These are phyloP conservation scores for Pyrus communis DNA, from an alignment of 306 rosid genomes.

Conservation along the genomic window DNA sequence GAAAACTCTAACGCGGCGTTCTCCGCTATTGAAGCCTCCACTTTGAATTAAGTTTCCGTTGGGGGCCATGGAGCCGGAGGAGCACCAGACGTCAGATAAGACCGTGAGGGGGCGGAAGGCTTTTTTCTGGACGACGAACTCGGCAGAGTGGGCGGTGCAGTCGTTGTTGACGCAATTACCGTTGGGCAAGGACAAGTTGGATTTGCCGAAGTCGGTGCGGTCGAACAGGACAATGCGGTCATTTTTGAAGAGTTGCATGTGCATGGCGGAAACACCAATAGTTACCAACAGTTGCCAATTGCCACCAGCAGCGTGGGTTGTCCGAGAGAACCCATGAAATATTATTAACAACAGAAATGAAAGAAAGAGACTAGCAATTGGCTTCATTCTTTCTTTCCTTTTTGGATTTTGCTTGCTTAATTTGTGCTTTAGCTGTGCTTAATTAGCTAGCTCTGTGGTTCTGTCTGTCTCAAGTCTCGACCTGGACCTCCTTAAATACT, in stretches of 20 bases:
- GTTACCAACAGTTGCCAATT: constrained; percentile 13
- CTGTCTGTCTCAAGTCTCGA: neutral
- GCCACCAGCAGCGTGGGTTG: neutral
- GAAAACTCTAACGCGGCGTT: constrained; percentile 20
- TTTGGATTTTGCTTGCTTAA: neutral
- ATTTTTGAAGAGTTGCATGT: constrained; percentile 72
- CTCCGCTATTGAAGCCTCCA: constrained; percentile 67
- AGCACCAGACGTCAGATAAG: constrained; percentile 73
- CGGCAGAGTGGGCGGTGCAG: constrained; percentile 72
- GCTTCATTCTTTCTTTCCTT: neutral
- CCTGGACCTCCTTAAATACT: neutral
- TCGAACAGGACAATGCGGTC: constrained; percentile 62
- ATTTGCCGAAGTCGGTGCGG: constrained; percentile 67
- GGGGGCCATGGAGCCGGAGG: constrained; percentile 45
- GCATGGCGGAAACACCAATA: constrained; percentile 38
- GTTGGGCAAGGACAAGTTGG: constrained; percentile 41
- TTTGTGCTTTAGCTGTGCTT: neutral
- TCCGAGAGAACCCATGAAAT: neutral
- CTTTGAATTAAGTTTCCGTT: constrained; percentile 54
- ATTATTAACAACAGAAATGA: neutral
- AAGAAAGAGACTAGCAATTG: neutral
- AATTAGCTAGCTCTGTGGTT: neutral
- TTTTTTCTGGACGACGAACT: constrained; percentile 52
- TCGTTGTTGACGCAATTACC: constrained; percentile 49
- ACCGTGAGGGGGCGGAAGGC: constrained; percentile 48